Conservation (phyloP, 345 rosid species). For the Gossypium ekmanianum region DNA sequence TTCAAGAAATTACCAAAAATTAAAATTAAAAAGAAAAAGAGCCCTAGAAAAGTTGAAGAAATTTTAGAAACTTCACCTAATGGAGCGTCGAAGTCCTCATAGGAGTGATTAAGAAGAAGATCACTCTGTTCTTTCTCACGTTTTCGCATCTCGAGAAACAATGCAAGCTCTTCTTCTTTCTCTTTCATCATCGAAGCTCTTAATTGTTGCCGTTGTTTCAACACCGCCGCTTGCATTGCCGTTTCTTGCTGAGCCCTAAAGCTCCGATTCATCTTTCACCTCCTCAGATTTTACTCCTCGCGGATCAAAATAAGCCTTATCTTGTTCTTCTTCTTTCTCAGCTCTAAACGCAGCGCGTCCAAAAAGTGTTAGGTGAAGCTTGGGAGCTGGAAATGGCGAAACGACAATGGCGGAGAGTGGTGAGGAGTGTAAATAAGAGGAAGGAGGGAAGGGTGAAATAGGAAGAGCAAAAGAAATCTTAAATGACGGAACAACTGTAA, state of each 20-base stretch:
- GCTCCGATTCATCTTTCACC: slow-evolving; percentile 73
- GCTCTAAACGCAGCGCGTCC: background rate
- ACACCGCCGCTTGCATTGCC: slow-evolving; percentile 64
- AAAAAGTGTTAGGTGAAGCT: slow-evolving; percentile 31
- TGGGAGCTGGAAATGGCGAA: slow-evolving; percentile 23
- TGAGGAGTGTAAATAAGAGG: slow-evolving; percentile 25
- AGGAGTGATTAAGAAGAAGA: slow-evolving; percentile 44
- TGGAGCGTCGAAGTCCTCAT: slow-evolving; percentile 66
- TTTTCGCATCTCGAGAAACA: slow-evolving; percentile 90
- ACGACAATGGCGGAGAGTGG: slow-evolving; percentile 32
- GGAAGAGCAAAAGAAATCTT: slow-evolving; percentile 21
- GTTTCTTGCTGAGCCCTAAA: slow-evolving; percentile 71
- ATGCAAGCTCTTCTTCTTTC: slow-evolving; percentile 85
- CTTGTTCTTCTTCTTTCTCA: background rate
- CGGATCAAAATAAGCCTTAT: slow-evolving; percentile 24
- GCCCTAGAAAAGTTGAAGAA: background rate
- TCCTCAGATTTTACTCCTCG: background rate
- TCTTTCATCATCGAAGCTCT: slow-evolving; percentile 80
- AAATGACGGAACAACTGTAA: slow-evolving; percentile 27
- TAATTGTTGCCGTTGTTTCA: slow-evolving; percentile 73
- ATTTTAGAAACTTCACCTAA: slow-evolving; percentile 42
- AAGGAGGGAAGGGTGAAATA: slow-evolving; percentile 13
- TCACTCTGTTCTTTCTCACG: slow-evolving; percentile 72
- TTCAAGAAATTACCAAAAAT: slow-evolving; percentile 13
- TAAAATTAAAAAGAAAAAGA: background rate